Evolutionary conservation across 177 flowering plant genomes (phyloP), one percentile per base, ranked within the genome.

Genomic region (Telopea speciosissima): DNA sequence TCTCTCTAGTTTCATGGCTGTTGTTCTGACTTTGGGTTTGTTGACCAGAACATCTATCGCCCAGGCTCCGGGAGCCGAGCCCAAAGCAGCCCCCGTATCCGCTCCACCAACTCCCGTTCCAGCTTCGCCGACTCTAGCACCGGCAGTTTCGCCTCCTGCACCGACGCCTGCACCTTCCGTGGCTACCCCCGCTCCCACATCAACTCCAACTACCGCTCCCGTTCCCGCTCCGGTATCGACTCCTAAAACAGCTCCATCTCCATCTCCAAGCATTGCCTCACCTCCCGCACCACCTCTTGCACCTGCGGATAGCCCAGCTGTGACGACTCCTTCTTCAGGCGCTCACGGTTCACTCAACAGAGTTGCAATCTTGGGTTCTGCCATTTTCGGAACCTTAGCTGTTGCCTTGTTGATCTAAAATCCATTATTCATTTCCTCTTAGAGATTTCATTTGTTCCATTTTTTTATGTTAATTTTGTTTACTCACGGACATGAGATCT

Each of bases 41-140:
- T 45, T 74, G 28, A 44, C 24, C 1, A 62, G 69, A 16, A 65
- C 77, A 25, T 23, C 69, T 0, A 26, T 65, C 2, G 73, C 73
- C 19, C 77, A 74, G 42, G 73, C 77, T 3, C 77, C 73, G 0
- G 69, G 66, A 14, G 69, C 73, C 5, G 65, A 73, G 17, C 77
- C 77, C 24, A 70, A 54, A 0, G 67, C 65, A 0, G 61, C 61
- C 0, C 54, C 54, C 14, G 54, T 49, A 12, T 19, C 1, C 54
- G 19, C 66, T 0, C 24, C 54, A 0, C 19, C 72, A 3, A 31
- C 76, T 1, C 11, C 69, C 1, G 66, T 62, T 5, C 28, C 67
- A 0, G 62, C 16, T 59, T 59, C 31, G 31, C 31, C 62, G 7
- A 8, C 62, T 8, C 69, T 70, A 36, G 17, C 74, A 14, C 63